Conservation (phyloP, 2,329 filamentous ascomycete species). For the Fusarium brachygibbosum region DNA sequence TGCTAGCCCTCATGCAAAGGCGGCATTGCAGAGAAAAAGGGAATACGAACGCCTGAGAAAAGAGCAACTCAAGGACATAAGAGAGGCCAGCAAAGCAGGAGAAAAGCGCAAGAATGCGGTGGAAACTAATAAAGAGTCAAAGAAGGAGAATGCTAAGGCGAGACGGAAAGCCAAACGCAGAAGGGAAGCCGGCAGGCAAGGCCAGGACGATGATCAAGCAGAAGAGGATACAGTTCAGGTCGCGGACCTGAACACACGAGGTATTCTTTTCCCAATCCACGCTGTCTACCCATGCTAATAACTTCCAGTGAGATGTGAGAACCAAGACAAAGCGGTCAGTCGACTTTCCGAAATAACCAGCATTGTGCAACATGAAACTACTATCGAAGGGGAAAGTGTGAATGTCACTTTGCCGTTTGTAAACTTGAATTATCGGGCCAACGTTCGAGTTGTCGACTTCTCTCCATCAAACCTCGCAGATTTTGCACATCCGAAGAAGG, state of each 20-base stretch:
- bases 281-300: constrained; percentile 16
- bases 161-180: constrained; percentile 41
- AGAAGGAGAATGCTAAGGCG: constrained; percentile 48
- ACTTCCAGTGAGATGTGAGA: constrained; percentile 63
- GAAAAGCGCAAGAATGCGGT: constrained; percentile 56
- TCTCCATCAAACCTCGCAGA: constrained; percentile 77
- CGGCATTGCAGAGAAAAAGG: constrained; percentile 73
- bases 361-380: constrained; percentile 57
- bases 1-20: constrained; percentile 64
- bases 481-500: constrained; percentile 69
- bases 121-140: constrained; percentile 45
- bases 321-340: constrained; percentile 54
- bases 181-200: constrained; percentile 20
- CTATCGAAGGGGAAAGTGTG: constrained; percentile 56
- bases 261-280: constrained; percentile 37
- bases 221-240: constrained; percentile 47
- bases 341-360: constrained; percentile 58
- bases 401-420: constrained; percentile 75
- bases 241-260: constrained; percentile 51
- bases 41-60: constrained; percentile 71
- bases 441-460: constrained; percentile 86
- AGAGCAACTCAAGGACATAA: constrained; percentile 55
- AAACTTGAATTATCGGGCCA: constrained; percentile 77
- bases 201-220: constrained; percentile 16
- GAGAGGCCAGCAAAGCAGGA: constrained; percentile 54